Evolutionary conservation across 2,329 filamentous ascomycete species (phyloP), one percentile per base, ranked within the genome.

Genomic region (Aspergillus quadrilineatus): DNA sequence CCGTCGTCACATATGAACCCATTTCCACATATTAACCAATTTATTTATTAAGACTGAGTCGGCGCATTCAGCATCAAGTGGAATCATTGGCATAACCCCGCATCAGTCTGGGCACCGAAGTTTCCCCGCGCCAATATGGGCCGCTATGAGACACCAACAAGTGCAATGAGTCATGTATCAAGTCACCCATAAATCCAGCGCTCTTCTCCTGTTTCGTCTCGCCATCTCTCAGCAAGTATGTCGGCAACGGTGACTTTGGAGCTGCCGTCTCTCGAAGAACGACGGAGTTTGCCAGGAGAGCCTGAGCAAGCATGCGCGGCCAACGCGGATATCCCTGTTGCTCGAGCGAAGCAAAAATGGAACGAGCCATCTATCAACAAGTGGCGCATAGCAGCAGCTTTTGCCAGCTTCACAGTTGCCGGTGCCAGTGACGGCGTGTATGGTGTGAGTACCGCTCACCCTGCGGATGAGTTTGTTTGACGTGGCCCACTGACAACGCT

Each of bases 381-480:
- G 57, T 62, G 51, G 57, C 55, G 55, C 9, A 49, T 63, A 14
- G 34, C 55, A 8, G 55, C 55, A 6, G 76, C 79, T 0, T 85
- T 85, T 69, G 82, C 76, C 69, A 80, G 78, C 8, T 82, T 86
- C 58, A 64, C 80, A 12, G 76, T 82, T 8, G 77, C 82, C 58
- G 83, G 84, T 0, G 75, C 79, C 9, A 84, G 82, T 48, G 82
- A 84, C 65, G 78, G 78, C 1, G 80, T 80, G 15, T 83, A 83
- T 52, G 81, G 81, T 54, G 80, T 80, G 65, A 72, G 79, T 67
- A 26, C 22, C 17, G 14, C 9, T 22, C 28, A 36, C n/a, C 14
- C 60, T 62, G 7, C 57, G 65, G 6, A 43, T 15, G 8, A 9
- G 26, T 29, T 48, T 42, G 9, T 15, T 39, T 36, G 32, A 57